Evolutionary conservation across 2,329 filamentous ascomycete species (phyloP), one percentile per base, ranked within the genome.

Genomic region (Neocatenulostroma microsporum): DNA sequence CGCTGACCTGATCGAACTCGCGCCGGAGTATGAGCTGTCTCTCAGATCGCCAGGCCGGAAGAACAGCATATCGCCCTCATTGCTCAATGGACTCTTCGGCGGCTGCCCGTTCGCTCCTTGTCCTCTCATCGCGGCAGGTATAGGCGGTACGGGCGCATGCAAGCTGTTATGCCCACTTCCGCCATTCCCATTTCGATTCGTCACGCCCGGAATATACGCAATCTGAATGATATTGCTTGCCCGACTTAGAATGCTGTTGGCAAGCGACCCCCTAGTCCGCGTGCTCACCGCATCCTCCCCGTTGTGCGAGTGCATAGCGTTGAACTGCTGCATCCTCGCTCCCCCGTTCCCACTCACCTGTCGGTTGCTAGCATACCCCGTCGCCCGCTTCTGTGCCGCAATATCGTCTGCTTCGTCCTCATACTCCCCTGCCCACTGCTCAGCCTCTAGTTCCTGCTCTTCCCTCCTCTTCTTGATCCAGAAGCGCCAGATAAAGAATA

Each of bases 181-280:
- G 6, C 9, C 23, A 10, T 21, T 21, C 5, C 81, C 80, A 10
- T 88, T 87, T 49, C 89, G 78, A 65, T 95, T 95, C 15, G 53
- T 60, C 53, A 96, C 88, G 42, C 91, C 91, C 11, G 91, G 91
- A 48, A 98, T 96, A 62, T 96, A 98, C 38, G 91, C 91, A 63
- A 98, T 98, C 65, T 96, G 91, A 54, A 98, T 98, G 58, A 98
- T 89, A 68, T 98, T 98, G 55, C 91, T 96, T 32, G 91, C 91
- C 44, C 91, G 80, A 13, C 91, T 96, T 42, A 95, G 75, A 41
- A 96, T 87, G 18, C 89, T 96, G 8, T 88, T 95, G 12, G 91
- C 91, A 57, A 98, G 86, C 10, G 89, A 96, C 54, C 50, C 53
- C 46, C 53, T 82, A 76, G 37, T 89, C 81, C n/a, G 84, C 84